Percentiles rank a stretch among this genome's conserved stretches.
phyloP scores from a whole-genome alignment of 2,329 filamentous ascomycete species.

The Exophiala sp. region DNA sequence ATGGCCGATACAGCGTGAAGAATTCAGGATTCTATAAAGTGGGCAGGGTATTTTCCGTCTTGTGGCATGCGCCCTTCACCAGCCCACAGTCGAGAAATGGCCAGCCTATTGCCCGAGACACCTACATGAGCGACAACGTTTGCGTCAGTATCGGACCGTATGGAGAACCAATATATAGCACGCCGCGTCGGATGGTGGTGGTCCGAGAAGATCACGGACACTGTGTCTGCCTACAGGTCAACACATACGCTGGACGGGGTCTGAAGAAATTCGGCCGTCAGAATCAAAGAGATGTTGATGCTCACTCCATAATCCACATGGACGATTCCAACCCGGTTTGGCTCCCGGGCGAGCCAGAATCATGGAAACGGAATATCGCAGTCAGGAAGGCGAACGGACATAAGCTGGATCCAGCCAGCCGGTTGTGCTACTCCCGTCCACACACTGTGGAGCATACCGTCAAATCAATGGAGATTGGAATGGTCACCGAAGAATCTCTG shows the following conservation, averaged over 20 bases:
- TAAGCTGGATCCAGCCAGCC: constrained; percentile 34
- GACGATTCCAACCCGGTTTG: constrained; percentile 12
- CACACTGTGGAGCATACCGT: constrained; percentile 42
- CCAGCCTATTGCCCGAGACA: not conserved
- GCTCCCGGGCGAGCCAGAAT: constrained; percentile 29
- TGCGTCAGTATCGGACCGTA: not conserved
- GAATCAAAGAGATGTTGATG: constrained; percentile 7
- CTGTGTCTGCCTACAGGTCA: not conserved
- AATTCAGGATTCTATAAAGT: not conserved
- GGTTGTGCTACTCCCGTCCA: constrained; percentile 39
- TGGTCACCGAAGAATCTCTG: constrained; percentile 31
- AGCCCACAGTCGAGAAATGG: constrained; percentile 4
- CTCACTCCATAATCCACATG: constrained; percentile 39
- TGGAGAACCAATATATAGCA: not conserved
- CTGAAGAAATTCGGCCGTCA: not conserved
- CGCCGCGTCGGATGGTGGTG: not conserved
- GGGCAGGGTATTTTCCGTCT: constrained; percentile 30
- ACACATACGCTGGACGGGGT: not conserved
- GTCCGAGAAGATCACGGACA: not conserved
- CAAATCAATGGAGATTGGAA: constrained; percentile 39
- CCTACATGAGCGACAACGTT: not conserved
- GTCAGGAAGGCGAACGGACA: constrained; percentile 30
- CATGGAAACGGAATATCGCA: constrained; percentile 37
- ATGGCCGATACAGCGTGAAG: not conserved
- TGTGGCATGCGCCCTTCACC: constrained; percentile 32